phyloP scores from a whole-genome alignment of 208 protist genomes.

The Vickermania ingenoplastis region DNA sequence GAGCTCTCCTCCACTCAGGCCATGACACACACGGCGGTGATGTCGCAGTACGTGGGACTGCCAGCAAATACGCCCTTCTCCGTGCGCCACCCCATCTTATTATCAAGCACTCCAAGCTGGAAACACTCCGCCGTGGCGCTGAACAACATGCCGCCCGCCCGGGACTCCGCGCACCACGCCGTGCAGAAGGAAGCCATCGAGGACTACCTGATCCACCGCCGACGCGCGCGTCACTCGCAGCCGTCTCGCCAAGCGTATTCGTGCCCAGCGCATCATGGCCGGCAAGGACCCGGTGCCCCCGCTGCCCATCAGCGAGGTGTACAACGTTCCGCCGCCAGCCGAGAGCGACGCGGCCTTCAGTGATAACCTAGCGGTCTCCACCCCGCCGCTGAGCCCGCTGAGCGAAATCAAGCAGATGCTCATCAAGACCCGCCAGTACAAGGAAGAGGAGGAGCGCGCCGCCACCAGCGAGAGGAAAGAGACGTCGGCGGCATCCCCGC shows the following conservation, averaged over 20 bases:
- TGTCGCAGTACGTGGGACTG: slow-evolving; percentile 53
- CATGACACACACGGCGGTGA: slow-evolving; percentile 10
- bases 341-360: not conserved
- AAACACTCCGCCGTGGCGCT: slow-evolving; percentile 28
- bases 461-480: not conserved
- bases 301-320: not conserved
- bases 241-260: not conserved
- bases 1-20: slow-evolving; percentile 22
- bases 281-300: not conserved
- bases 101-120: no score
- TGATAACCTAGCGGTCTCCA: not conserved
- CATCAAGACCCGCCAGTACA: not conserved
- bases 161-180: not conserved
- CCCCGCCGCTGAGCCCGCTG: not conserved
- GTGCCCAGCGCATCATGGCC: not conserved
- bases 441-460: slow-evolving; percentile 8
- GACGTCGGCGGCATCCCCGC: not conserved
- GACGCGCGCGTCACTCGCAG: slow-evolving; percentile 10
- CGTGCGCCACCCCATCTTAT: slow-evolving; percentile 27
- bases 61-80: slow-evolving; percentile 16
- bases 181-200: slow-evolving; percentile 22
- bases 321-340: not conserved
- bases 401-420: not conserved
- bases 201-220: slow-evolving; percentile 16
- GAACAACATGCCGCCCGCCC: slow-evolving; percentile 17